phyloP scores from a whole-genome alignment of 2,329 filamentous ascomycete genomes.

The Diaporthe ampelina region DNA sequence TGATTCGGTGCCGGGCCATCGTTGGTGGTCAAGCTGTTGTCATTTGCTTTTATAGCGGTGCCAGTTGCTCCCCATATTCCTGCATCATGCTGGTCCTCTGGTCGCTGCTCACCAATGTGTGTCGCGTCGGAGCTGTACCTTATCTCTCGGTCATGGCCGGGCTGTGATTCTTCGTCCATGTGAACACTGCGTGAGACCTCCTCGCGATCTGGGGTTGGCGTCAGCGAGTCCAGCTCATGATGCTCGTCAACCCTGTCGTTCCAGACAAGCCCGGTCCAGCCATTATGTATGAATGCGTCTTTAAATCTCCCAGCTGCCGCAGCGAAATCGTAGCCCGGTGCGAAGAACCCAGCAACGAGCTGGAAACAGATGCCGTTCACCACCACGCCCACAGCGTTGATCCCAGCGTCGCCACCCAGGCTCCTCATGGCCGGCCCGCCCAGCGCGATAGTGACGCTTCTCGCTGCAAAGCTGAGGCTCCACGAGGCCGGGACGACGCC shows the following conservation, averaged over 20 bases:
- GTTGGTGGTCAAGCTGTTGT: neutral
- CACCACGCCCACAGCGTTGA: constrained; percentile 66
- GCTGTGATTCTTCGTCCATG: neutral
- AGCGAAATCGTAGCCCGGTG: constrained; percentile 32
- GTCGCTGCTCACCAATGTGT: neutral
- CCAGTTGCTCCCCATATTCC: neutral
- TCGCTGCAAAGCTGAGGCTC: constrained; percentile 62
- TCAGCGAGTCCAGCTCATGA: neutral
- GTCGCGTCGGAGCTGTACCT: constrained; percentile 34
- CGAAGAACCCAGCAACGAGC: constrained; percentile 51
- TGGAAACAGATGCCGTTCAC: constrained; percentile 62
- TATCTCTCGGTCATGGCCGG: neutral
- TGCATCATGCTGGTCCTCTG: neutral
- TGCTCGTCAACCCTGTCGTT: neutral
- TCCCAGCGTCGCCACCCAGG: constrained; percentile 59
- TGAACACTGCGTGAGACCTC: neutral
- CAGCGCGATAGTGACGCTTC: constrained; percentile 65
- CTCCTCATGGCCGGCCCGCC: constrained; percentile 61
- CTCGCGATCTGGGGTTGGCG: too few relatives aligned
- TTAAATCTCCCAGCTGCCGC: neutral
- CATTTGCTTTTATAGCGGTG: neutral
- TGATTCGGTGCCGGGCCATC: too few relatives aligned
- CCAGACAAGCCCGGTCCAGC: neutral
- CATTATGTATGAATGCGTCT: neutral
- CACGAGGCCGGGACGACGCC: constrained; percentile 52